Evolutionary conservation across 2,329 filamentous ascomycete species (phyloP).

Genomic region (Epichloe sp.): DNA sequence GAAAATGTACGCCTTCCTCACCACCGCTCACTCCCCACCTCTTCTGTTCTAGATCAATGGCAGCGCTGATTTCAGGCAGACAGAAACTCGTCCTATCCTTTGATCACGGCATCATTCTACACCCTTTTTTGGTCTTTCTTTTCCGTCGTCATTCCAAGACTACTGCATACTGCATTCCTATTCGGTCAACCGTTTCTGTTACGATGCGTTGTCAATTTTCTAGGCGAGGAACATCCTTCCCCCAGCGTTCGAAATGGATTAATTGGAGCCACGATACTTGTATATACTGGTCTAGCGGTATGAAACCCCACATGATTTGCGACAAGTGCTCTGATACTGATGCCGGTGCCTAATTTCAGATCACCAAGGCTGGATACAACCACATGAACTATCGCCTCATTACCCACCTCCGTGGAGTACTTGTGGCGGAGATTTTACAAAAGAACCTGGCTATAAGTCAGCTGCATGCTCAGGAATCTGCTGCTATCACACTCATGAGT

Average conservation of each 20-base stretch:
- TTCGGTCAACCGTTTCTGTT: conserved; percentile 30
- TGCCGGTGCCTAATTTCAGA: not conserved
- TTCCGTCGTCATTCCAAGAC: conserved; percentile 15
- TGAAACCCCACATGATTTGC: conserved; percentile 6
- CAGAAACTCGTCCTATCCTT: not conserved
- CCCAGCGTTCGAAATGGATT: conserved; percentile 17
- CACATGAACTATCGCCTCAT: conserved; percentile 19
- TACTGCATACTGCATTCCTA: conserved; percentile 18
- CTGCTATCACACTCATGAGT: conserved; percentile 30
- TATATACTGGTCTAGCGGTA: conserved; percentile 29
- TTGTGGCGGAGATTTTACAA: conserved; percentile 34
- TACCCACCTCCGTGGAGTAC: conserved; percentile 18
- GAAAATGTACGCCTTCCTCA: not conserved
- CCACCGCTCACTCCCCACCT: not conserved
- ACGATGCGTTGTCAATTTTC: conserved; percentile 15
- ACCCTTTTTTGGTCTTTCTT: conserved; percentile 8
- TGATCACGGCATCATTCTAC: conserved; percentile 6
- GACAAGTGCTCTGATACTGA: not conserved
- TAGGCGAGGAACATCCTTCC: conserved; percentile 10
- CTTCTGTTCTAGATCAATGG: not conserved
- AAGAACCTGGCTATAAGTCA: conserved; percentile 23
- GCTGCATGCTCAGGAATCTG: conserved; percentile 17
- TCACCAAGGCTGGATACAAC: conserved; percentile 13
- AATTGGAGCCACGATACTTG: conserved; percentile 24
- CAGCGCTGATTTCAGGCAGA: not conserved